Evolutionary conservation across 106 monocot genomes (phyloP).

Genomic region (Dioscorea dumetorum): DNA sequence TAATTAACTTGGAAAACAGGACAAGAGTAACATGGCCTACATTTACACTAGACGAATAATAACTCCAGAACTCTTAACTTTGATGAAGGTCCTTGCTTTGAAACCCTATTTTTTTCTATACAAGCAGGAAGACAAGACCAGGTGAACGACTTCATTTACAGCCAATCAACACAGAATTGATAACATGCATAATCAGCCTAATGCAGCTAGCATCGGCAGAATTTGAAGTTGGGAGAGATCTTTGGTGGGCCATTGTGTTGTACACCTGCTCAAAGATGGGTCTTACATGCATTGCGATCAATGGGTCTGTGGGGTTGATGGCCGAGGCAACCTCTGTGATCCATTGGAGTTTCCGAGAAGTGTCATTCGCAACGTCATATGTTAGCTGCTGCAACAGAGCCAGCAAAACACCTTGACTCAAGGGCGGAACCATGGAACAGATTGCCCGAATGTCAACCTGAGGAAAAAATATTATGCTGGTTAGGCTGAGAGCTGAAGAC

Average conservation of each 20-base stretch:
- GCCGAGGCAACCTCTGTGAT: conserved; percentile 56
- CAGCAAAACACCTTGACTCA: conserved; percentile 66
- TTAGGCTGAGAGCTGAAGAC: too few species aligned
- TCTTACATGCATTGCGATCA: conserved; percentile 53
- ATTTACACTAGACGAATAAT: neutral
- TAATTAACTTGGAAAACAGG: neutral
- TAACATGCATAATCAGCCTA: conserved; percentile 54
- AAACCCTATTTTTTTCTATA: conserved; percentile 8
- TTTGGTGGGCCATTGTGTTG: conserved; percentile 37
- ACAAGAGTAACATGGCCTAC: neutral
- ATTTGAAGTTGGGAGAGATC: conserved; percentile 33
- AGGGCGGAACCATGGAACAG: conserved; percentile 39
- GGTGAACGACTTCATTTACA: conserved; percentile 39
- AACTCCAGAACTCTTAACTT: neutral
- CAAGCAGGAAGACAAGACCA: conserved; percentile 3
- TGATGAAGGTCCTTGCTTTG: neutral
- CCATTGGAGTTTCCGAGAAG: conserved; percentile 47
- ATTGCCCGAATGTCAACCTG: conserved; percentile 69
- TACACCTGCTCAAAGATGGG: conserved; percentile 75
- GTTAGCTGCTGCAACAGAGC: conserved; percentile 67
- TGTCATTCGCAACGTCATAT: conserved; percentile 54
- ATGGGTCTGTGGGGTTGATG: conserved; percentile 53
- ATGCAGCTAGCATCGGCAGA: conserved; percentile 33
- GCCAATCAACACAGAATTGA: conserved; percentile 53
- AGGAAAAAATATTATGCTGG: neutral